These are phyloP conservation scores for Strobilomyces confusus DNA, from an alignment of 768 basidiomycete species.

Conservation along the genomic window DNA sequence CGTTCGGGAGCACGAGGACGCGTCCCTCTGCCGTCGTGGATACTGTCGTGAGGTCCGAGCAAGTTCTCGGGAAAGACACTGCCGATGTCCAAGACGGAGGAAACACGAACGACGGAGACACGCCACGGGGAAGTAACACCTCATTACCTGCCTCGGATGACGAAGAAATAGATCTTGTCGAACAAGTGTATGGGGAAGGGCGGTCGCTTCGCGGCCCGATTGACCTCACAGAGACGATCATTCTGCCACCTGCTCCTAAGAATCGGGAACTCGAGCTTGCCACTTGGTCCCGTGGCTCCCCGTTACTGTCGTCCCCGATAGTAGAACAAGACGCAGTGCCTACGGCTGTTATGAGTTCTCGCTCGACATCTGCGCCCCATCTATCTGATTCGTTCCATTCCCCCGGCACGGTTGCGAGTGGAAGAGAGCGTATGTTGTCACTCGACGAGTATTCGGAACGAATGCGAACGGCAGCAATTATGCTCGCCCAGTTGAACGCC, in stretches of 20 bases:
- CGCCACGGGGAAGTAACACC: conserved; percentile 21
- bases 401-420: background rate
- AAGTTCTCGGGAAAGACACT: conserved; percentile 29
- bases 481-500: conserved; percentile 95
- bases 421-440: conserved; percentile 46
- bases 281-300: conserved; percentile 64
- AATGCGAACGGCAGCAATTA: conserved; percentile 97
- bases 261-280: conserved; percentile 87
- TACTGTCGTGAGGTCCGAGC: conserved; percentile 27
- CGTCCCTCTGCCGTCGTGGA: conserved; percentile 20
- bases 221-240: conserved; percentile 82
- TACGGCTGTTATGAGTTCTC: conserved; percentile 10
- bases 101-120: conserved; percentile 6
- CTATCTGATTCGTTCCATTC: conserved; percentile 3
- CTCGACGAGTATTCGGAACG: conserved; percentile 97
- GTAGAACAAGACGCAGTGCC: conserved; percentile 34
- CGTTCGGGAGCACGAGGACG: conserved; percentile 33
- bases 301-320: conserved; percentile 46
- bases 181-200: conserved; percentile 86
- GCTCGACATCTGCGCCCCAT: conserved; percentile 1
- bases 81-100: conserved; percentile 23
- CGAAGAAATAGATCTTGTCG: conserved; percentile 95
- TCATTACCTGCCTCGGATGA: conserved; percentile 40
- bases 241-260: conserved; percentile 77
- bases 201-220: conserved; percentile 67